Evolutionary conservation across 805 yeast genomes (phyloP).

Genomic region (Kurtzmaniella fragi): DNA sequence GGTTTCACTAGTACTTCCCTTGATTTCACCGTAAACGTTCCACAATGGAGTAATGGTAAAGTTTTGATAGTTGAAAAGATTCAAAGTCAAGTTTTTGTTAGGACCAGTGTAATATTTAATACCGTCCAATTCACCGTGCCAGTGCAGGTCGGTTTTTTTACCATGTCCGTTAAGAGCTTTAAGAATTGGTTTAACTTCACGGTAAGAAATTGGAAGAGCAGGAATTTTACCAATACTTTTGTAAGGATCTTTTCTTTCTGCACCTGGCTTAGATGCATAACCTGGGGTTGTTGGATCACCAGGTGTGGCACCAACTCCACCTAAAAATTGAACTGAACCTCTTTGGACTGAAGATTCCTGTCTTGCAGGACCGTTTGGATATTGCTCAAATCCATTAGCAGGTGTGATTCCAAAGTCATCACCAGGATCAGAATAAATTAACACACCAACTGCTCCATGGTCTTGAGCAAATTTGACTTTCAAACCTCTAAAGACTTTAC

Average conservation of each 20-base stretch:
- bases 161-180: conserved; percentile 36
- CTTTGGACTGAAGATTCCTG: conserved; percentile 57
- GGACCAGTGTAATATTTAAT: conserved; percentile 39
- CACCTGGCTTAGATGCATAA: conserved; percentile 49
- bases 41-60: conserved; percentile 37
- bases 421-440: conserved; percentile 52
- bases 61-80: conserved; percentile 36
- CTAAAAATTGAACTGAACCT: conserved; percentile 54
- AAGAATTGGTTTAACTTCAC: conserved; percentile 41
- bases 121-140: conserved; percentile 39
- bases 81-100: conserved; percentile 27
- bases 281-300: conserved; percentile 83
- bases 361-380: conserved; percentile 65
- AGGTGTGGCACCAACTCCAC: conserved; percentile 47
- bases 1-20: conserved; percentile 37
- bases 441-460: conserved; percentile 58
- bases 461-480: conserved; percentile 59
- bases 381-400: conserved; percentile 50
- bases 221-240: conserved; percentile 35
- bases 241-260: conserved; percentile 29
- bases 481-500: conserved; percentile 47
- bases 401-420: conserved; percentile 57
- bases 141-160: conserved; percentile 20
- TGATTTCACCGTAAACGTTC: conserved; percentile 41
- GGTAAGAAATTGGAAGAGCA: conserved; percentile 38